Base-by-base conservation (phyloP, 805 yeast species). In the Diddensiella transvaalensis region DNA sequence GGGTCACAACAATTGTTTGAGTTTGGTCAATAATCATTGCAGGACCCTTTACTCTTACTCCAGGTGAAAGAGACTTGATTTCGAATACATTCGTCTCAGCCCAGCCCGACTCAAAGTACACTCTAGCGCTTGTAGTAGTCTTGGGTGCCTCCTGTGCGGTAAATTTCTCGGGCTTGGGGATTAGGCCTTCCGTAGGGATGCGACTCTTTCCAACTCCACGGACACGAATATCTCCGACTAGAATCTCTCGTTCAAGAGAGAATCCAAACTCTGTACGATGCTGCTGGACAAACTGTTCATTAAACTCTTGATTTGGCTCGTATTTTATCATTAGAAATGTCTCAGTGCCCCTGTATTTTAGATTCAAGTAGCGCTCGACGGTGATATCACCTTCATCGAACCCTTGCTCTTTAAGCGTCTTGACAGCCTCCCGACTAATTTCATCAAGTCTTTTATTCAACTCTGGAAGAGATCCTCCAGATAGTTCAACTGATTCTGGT, bases 311-410 rank as follows among this genome's bases (percentile, higher is more conserved):
- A 67, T 65, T 18, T 66, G 50, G 50, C 3, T 33, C 37, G 4
- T 41, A 41, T 33, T 42, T 66, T n/a, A 85, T 79, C 85, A 89
- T 84, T 53, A 90, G 68, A 36, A 85, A 82, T 2, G 96, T 85
- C 60, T 90, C 96, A n/a, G 96, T 84, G 5, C 96, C 96, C 53
- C 79, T 79, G 61, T 86, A 90, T 60, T 95, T 75, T 73, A 89
- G 69, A 61, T 89, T 89, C 53, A 89, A 68, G 56, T 76, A 86
- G 39, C 77, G 76, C 59, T 88, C 95, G 47, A 75, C 71, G 22
- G 59, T 62, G 21, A 87, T 74, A 21, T 72, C 67, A 3, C 66
- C 63, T 3, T 64, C 64, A 0, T 56, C 36, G 54, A 82, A 78
- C 0, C 87, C 86, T 64, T 88, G 95, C 1, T 60, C 54, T 1